Conservation (phyloP, 192 early-diverging fungal genomes). For the Entomortierella lignicola region DNA sequence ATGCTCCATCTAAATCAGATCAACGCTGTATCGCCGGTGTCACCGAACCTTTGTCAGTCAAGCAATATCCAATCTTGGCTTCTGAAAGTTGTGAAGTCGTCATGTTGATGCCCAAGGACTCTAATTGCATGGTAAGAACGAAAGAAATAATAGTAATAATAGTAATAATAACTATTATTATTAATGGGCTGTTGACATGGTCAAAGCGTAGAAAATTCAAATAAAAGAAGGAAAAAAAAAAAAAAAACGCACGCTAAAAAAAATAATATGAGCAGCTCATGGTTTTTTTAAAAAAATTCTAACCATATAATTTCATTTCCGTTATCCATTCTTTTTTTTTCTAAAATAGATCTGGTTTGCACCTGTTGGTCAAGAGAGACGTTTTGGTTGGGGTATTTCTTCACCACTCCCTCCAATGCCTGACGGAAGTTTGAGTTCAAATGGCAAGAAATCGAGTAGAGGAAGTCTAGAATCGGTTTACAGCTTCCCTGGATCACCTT, state of each 20-base stretch:
- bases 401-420: slow-evolving; percentile 15
- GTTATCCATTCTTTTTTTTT: not conserved
- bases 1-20: slow-evolving; percentile 23
- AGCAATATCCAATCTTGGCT: slow-evolving; percentile 22
- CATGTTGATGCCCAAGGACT: slow-evolving; percentile 39
- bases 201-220: slow-evolving; percentile 11
- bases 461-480: slow-evolving; percentile 2
- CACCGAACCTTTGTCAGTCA: slow-evolving; percentile 15
- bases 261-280: not conserved
- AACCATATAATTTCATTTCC: not conserved
- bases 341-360: slow-evolving; percentile 35
- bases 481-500: slow-evolving; percentile 3
- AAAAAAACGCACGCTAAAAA: too few species aligned
- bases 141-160: not conserved
- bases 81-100: slow-evolving; percentile 26
- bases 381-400: slow-evolving; percentile 45
- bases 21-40: slow-evolving; percentile 40
- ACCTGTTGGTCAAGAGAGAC: slow-evolving; percentile 28
- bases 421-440: not conserved
- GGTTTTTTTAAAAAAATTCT: not conserved
- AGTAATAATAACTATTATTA: not conserved
- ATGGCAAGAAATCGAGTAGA: not conserved
- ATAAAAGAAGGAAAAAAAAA: not conserved
- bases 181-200: too few species aligned
- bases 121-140: slow-evolving; percentile 34